Base-by-base conservation (phyloP, 345 rosid species). In the Camelina laxa region DNA sequence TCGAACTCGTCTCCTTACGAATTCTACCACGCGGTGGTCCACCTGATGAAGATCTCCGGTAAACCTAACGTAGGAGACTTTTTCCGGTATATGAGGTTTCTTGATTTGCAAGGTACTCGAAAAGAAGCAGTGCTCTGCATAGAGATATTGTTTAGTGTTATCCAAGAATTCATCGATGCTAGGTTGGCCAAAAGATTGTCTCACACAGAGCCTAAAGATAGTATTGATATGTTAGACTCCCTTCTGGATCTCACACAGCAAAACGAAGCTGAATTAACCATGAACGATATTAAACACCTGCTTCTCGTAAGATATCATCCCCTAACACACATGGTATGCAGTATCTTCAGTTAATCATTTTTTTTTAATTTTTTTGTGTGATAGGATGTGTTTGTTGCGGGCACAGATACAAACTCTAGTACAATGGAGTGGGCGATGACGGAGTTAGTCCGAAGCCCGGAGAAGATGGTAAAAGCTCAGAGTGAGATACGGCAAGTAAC, bases 51-150 rank as follows among this genome's bases (percentile, higher is more conserved):
- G 16, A 79, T 74, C 53, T 61, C 70, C 0, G 90, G 88, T 15
- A 84, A 70, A 81, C 83, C 85, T 0, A 88, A 83, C 61, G 16
- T 73, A 19, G 80, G 80, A 1, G 88, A 88, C 63, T 88, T 39
- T 38, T 88, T 84, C 51, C 78, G 57, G 13, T 3, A 60, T 17
- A 70, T 88, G 7, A 71, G 81, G 57, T 72, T 36, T 74, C 27
- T 88, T 64, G 92, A 87, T 22, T 78, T 79, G 0, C 84, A 87
- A 75, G 83, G 84, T 10, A 45, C 59, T 42, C 63, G 70, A 19
- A 66, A 74, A 22, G 72, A 80, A 22, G 79, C 68, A 16, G 13
- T 16, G 1, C 8, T 44, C 33, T 69, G 55, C 64, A 53, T 66
- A 1, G 59, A 35, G n/a, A 77, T 17, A n/a, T 2, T 85, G 17